Percentiles rank a stretch among this genome's conserved stretches.
These are phyloP conservation scores for Cyclaneusma minus DNA, from an alignment of 2,329 filamentous ascomycete species.

Conservation along the genomic window DNA sequence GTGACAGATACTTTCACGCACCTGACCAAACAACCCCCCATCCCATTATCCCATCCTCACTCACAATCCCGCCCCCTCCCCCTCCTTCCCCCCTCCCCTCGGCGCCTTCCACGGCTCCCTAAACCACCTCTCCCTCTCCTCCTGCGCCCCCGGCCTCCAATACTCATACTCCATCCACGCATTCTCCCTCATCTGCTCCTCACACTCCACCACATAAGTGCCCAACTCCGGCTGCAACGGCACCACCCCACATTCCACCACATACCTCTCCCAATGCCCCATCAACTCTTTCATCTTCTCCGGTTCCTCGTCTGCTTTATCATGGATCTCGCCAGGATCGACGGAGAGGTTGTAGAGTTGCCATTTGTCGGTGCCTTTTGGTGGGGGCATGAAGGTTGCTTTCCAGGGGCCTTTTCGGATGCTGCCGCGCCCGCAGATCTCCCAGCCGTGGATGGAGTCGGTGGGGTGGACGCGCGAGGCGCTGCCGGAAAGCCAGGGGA, in stretches of 20 bases:
- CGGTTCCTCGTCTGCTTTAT: conserved; percentile 24
- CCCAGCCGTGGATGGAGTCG: conserved; percentile 39
- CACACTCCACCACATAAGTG: conserved; percentile 40
- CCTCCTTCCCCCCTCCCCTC: too few species aligned
- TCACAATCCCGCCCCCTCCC: too few species aligned
- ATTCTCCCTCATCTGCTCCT: conserved; percentile 50
- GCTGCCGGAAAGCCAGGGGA: conserved; percentile 22
- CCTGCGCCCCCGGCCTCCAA: conserved; percentile 34
- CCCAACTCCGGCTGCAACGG: conserved; percentile 42
- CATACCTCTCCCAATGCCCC: conserved; percentile 40
- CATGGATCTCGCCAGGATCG: conserved; percentile 35
- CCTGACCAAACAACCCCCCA: too few species aligned
- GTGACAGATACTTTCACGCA: too few species aligned
- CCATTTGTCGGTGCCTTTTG: conserved; percentile 38
- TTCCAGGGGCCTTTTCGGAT: conserved; percentile 41
- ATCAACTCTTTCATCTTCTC: conserved; percentile 31
- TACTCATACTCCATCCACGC: conserved; percentile 53
- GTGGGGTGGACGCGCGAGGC: conserved; percentile 28
- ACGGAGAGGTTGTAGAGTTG: conserved; percentile 36
- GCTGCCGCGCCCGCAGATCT: conserved; percentile 33
- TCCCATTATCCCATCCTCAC: too few species aligned
- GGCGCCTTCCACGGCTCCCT: too few species aligned
- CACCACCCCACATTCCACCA: conserved; percentile 42
- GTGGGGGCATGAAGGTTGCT: conserved; percentile 39
- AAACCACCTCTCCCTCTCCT: too few species aligned